Base-by-base conservation (phyloP, 208 protist species). In the Jaenimonas drosophilae region DNA sequence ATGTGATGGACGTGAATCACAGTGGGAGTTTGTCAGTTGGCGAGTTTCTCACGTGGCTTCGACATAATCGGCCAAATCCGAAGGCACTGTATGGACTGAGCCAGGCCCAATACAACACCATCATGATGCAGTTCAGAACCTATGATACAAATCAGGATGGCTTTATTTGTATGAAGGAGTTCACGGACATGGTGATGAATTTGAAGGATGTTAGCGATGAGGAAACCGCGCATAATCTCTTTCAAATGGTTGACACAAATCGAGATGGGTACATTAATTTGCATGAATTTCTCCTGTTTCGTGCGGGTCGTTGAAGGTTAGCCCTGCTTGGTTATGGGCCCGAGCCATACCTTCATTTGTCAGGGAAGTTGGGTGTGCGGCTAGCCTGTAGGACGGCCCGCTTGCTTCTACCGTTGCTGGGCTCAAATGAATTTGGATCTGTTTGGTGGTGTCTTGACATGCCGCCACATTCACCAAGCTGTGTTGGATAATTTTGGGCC, bases 51-150 rank as follows among this genome's bases (percentile, higher is more conserved):
- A 81, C 63, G 9, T 93, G 74, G 71, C 53, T 86, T 28, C 33
- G 54, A 24, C 43, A 86, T 52, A 82, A 89, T 66, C 76, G 76
- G 46, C 84, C 84, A 2, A 69, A 87, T 46, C 77, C 84, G 20
- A 45, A 74, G 29, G 42, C 66, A 0, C 59, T 88, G 12, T 93
- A 93, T 43, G 79, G 79, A 1, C 57, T 89, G 5, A 76, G 70
- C 17, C 79, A 89, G 46, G 36, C 65, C 11, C 68, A 92, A 47
- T 92, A 92, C 68, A 82, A 87, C 50, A 78, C 71, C 14, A 67
- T 89, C 24, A 84, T 93, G 79, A 85, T 93, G 68, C 79, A 93
- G 50, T 89, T 89, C 46, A 79, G 70, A 52, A 54, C 48, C 17
- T 88, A 84, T 64, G 76, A 89, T 54, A 54, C 19, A 28, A 70